Percentiles rank a stretch among this genome's conserved stretches.
phyloP scores from a whole-genome alignment of 352 stramenopile species.

The Phytophthora litchii region DNA sequence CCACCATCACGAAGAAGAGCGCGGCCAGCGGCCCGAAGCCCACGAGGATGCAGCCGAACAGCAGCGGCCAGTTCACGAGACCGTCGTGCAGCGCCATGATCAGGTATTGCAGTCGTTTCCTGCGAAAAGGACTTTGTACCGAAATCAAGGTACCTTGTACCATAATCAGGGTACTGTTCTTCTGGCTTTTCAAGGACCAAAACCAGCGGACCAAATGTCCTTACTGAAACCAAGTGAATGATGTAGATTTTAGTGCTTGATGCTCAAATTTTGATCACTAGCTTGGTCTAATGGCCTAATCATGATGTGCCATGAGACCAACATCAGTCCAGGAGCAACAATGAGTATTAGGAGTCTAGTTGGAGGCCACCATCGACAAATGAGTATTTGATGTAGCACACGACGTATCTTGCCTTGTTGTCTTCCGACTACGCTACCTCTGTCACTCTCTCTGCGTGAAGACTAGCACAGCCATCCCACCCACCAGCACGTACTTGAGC shows the following conservation, averaged over 20 bases:
- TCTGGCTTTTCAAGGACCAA: too few relatives aligned
- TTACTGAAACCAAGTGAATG: too few relatives aligned
- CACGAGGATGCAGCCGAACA: conserved; percentile 84
- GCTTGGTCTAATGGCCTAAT: too few relatives aligned
- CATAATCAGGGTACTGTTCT: neutral
- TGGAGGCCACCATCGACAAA: conserved; percentile 32
- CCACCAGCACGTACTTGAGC: conserved; percentile 92
- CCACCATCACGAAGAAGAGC: conserved; percentile 84
- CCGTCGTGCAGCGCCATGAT: conserved; percentile 74
- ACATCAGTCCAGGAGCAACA: conserved; percentile 22
- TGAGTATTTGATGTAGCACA: conserved; percentile 30
- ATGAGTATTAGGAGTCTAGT: conserved; percentile 37
- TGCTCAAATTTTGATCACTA: too few relatives aligned
- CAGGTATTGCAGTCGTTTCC: neutral
- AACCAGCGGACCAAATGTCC: too few relatives aligned
- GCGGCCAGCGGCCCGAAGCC: conserved; percentile 74
- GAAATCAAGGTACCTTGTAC: neutral
- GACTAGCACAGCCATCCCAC: conserved; percentile 79
- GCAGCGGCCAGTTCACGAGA: conserved; percentile 83
- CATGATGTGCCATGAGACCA: conserved; percentile 12
- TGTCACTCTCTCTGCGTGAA: conserved; percentile 82
- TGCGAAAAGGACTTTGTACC: neutral
- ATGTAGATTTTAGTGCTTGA: too few relatives aligned
- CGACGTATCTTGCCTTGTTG: conserved; percentile 1
- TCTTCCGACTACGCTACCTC: conserved; percentile 3